Percentiles rank a stretch among this genome's conserved stretches.
phyloP scores from a whole-genome alignment of 2,329 filamentous ascomycete species.

The Pseudogymnoascus sp. region DNA sequence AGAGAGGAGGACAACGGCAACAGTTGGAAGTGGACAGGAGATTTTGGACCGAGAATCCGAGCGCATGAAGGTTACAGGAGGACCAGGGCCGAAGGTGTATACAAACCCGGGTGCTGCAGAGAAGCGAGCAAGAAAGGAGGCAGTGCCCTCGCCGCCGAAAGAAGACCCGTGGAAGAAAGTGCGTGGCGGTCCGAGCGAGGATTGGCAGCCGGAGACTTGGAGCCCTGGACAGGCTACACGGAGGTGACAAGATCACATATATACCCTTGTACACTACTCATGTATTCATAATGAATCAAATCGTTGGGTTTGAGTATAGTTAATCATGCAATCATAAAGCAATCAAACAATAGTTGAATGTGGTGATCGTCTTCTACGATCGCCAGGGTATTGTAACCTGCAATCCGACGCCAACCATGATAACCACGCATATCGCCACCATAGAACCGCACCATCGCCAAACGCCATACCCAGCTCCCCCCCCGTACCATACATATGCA shows the following conservation, averaged over 20 bases:
- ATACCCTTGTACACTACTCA: constrained; percentile 4
- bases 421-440: background rate
- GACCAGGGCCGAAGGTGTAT: background rate
- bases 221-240: background rate
- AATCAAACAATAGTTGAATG: constrained; percentile 8
- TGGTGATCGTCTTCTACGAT: constrained; percentile 10
- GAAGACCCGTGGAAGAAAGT: constrained; percentile 49
- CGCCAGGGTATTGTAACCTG: constrained; percentile 9
- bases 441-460: constrained; percentile 1
- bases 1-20: background rate
- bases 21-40: background rate
- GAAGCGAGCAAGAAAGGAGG: constrained; percentile 16
- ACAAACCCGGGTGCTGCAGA: constrained; percentile 10
- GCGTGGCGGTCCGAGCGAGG: constrained; percentile 50
- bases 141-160: constrained; percentile 20
- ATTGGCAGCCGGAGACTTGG: constrained; percentile 45
- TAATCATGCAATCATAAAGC: constrained; percentile 5
- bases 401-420: constrained; percentile 7
- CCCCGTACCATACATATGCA: background rate
- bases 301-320: background rate
- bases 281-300: constrained; percentile 7
- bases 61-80: constrained; percentile 1
- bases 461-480: constrained; percentile 1
- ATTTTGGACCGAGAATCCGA: constrained; percentile 1
- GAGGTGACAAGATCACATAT: background rate